phyloP scores from a whole-genome alignment of 306 rosid species.

The Sindora glabra region DNA sequence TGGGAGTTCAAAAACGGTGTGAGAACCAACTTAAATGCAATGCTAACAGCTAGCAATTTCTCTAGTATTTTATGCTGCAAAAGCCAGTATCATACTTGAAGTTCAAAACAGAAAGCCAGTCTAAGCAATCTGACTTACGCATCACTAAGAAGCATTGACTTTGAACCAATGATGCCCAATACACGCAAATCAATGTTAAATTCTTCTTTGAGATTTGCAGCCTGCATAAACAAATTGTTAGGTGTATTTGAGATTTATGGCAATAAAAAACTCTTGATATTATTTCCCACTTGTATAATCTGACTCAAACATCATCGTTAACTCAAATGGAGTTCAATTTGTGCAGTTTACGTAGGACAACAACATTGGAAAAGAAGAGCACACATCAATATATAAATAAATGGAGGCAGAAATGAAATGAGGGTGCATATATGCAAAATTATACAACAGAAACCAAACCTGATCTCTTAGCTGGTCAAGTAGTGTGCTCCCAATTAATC shows the following conservation, averaged over 20 bases:
- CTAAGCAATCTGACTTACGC: conserved; percentile 53
- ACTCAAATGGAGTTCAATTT: too few species aligned
- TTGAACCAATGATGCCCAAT: conserved; percentile 78
- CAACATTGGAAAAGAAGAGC: not conserved
- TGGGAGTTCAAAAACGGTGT: not conserved
- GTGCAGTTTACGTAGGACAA: not conserved
- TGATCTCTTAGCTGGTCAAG: conserved; percentile 96
- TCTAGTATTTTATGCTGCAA: not conserved
- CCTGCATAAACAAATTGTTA: conserved; percentile 35
- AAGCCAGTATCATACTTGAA: not conserved
- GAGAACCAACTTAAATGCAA: not conserved
- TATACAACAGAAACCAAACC: conserved; percentile 41
- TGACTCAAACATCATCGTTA: too few species aligned
- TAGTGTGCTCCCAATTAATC: conserved; percentile 86
- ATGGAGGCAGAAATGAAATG: not conserved
- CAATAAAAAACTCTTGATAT: too few species aligned
- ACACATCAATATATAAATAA: not conserved
- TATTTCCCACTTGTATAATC: too few species aligned
- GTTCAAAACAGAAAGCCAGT: too few species aligned
- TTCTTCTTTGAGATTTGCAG: conserved; percentile 83
- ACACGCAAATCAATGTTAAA: conserved; percentile 94
- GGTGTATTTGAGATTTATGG: not conserved
- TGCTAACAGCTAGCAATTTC: too few species aligned
- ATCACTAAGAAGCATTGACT: conserved; percentile 77
- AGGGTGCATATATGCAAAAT: not conserved